Evolutionary conservation across 306 rosid species (phyloP).

Genomic region (Vigna angularis): DNA sequence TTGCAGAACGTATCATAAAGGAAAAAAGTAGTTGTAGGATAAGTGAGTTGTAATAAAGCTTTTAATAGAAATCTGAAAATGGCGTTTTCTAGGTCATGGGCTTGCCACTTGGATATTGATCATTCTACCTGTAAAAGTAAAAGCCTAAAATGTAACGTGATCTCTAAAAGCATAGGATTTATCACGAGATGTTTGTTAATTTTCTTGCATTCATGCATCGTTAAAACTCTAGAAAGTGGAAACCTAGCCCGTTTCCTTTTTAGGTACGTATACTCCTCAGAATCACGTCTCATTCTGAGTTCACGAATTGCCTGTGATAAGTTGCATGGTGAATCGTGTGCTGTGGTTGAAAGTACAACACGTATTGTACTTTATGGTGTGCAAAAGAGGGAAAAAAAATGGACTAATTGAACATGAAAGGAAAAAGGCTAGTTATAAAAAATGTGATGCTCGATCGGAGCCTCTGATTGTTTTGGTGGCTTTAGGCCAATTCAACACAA

Average conservation of each 20-base stretch:
- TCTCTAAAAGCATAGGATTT: slow-evolving; percentile 34
- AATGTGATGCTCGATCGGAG: slow-evolving; percentile 1
- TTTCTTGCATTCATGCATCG: slow-evolving; percentile 14
- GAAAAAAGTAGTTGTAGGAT: slow-evolving; percentile 37
- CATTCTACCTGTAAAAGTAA: slow-evolving; percentile 55
- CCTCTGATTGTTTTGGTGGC: not conserved
- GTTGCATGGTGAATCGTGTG: slow-evolving; percentile 29
- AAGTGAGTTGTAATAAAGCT: slow-evolving; percentile 31
- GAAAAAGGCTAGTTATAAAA: slow-evolving; percentile 34
- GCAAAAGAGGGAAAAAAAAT: not conserved
- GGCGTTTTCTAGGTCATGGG: slow-evolving; percentile 49
- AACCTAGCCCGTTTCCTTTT: slow-evolving; percentile 27
- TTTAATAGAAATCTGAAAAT: slow-evolving; percentile 37
- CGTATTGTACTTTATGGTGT: slow-evolving; percentile 39
- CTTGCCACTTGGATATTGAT: slow-evolving; percentile 43
- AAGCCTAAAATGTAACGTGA: slow-evolving; percentile 52
- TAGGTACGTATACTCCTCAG: slow-evolving; percentile 36
- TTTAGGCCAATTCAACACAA: not conserved
- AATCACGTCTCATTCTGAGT: slow-evolving; percentile 35
- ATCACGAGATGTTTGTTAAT: slow-evolving; percentile 55
- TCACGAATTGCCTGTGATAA: slow-evolving; percentile 54
- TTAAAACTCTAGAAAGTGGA: slow-evolving; percentile 24
- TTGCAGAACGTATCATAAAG: slow-evolving; percentile 29
- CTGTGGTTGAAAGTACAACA: slow-evolving; percentile 33
- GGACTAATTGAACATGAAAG: slow-evolving; percentile 35